Evolutionary conservation across 345 rosid species (phyloP).

Genomic region (Rhizophora mangle): DNA sequence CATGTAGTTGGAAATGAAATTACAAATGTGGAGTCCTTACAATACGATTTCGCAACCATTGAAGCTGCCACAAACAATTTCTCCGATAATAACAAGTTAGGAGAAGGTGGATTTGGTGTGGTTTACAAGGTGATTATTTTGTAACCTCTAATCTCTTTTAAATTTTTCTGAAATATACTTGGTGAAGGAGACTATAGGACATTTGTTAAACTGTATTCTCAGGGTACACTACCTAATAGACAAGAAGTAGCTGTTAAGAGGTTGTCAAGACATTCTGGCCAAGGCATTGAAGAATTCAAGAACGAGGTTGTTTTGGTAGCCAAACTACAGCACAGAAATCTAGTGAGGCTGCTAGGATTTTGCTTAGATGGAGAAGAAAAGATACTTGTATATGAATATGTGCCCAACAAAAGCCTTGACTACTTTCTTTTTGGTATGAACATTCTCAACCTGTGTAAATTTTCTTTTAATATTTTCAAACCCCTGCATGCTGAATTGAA

Average conservation of each 20-base stretch:
- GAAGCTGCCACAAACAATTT: no score
- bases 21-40: no score
- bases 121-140: slow-evolving; percentile 25
- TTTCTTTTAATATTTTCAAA: not conserved
- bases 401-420: slow-evolving; percentile 50
- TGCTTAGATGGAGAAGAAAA: slow-evolving; percentile 48
- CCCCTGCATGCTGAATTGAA: not conserved
- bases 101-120: no score
- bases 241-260: slow-evolving; percentile 48
- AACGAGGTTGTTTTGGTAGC: slow-evolving; percentile 43
- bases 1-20: not conserved
- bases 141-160: no score
- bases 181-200: no score
- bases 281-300: slow-evolving; percentile 47
- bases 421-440: slow-evolving; percentile 30
- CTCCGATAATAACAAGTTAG: no score
- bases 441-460: not conserved
- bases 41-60: no score
- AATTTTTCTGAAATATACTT: no score
- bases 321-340: slow-evolving; percentile 51
- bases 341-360: slow-evolving; percentile 43
- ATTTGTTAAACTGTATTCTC: not conserved
- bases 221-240: slow-evolving; percentile 43
- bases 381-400: slow-evolving; percentile 49
- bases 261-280: slow-evolving; percentile 33